Evolutionary conservation across 495 filamentous ascomycete genomes (phyloP).

Genomic region (Copromyces sp.): DNA sequence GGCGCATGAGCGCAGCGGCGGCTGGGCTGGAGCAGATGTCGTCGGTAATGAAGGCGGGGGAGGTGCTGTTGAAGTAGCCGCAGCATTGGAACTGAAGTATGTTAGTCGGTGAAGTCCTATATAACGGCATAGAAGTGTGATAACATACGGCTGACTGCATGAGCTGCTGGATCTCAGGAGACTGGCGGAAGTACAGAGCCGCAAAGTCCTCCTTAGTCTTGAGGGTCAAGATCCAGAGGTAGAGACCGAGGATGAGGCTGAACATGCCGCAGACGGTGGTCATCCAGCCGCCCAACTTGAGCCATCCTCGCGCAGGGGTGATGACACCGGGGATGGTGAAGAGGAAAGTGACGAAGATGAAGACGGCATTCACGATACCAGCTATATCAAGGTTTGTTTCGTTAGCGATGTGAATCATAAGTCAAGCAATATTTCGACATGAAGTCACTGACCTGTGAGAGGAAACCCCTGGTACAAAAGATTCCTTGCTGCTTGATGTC

Average conservation of each 20-base stretch:
- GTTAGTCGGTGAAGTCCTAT: constrained; percentile 10
- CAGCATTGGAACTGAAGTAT: constrained; percentile 57
- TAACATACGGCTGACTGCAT: constrained; percentile 53
- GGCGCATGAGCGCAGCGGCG: constrained; percentile 52
- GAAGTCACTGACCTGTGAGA: constrained; percentile 38
- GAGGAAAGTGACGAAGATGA: constrained; percentile 48
- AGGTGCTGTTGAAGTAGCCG: constrained; percentile 57
- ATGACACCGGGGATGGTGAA: constrained; percentile 51
- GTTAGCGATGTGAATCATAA: constrained; percentile 17
- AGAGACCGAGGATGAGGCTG: constrained; percentile 53
- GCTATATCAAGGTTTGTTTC: constrained; percentile 25
- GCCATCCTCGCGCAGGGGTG: constrained; percentile 45
- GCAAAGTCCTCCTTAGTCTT: constrained; percentile 47
- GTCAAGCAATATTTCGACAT: neutral
- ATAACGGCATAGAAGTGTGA: neutral
- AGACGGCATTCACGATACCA: constrained; percentile 53
- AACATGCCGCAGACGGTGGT: constrained; percentile 50
- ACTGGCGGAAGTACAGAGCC: constrained; percentile 45
- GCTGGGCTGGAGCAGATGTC: constrained; percentile 48
- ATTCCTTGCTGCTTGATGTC: constrained; percentile 49
- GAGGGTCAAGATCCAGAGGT: constrained; percentile 61
- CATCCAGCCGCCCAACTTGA: constrained; percentile 50
- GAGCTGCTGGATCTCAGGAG: constrained; percentile 42
- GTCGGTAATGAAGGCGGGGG: constrained; percentile 54
- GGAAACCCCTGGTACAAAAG: constrained; percentile 53